Base-by-base conservation (phyloP, 1,284 basidiomycete species). In the Cutaneotrichosporon cutaneum region DNA sequence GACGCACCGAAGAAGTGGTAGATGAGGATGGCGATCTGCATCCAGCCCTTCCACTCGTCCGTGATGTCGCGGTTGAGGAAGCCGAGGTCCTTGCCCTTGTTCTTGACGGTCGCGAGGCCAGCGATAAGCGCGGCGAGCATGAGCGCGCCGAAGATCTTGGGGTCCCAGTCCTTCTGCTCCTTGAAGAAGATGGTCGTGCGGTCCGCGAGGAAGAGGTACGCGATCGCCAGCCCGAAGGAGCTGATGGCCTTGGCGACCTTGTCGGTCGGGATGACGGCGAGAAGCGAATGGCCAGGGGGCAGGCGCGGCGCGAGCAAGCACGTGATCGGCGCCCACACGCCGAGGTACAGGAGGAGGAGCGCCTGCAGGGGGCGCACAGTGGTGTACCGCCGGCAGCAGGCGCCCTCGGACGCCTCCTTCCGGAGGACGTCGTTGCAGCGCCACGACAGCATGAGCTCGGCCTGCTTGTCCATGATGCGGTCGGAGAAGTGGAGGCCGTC, bases 21-120 rank as follows among this genome's bases (percentile, higher is more conserved):
- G 68, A 94, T 87, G 27, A 94, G 83, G 68, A 94, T 92, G 3
- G 85, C 86, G 68, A 94, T 83, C 81, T 94, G 92, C 92, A 95
- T 95, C 92, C 92, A 94, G 1, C 92, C 92, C 77, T 94, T 94
- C 90, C 90, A 93, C 78, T 95, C 92, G 70, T 95, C 91, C 0
- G 91, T 94, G 77, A 94, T 90, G 57, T 93, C 90, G 57, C 92
- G 83, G 71, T 92, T 94, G 68, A 94, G 80, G 77, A 93, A 90
- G 0, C 92, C 92, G 54, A 89, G 79, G 73, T 94, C 91, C 69
- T 89, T 90, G 58, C 82, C 81, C 27, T 75, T 69, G 24, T 84
- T 85, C 72, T 86, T 87, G 62, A 90, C 79, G 0, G 88, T 90
- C 9, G 77, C 78, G 42, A 92, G 71, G 8, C 91, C 92, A 11